Percentiles rank a stretch among this genome's conserved stretches.
phyloP scores from a whole-genome alignment of 2,329 filamentous ascomycete species.

The Fusarium redolens region DNA sequence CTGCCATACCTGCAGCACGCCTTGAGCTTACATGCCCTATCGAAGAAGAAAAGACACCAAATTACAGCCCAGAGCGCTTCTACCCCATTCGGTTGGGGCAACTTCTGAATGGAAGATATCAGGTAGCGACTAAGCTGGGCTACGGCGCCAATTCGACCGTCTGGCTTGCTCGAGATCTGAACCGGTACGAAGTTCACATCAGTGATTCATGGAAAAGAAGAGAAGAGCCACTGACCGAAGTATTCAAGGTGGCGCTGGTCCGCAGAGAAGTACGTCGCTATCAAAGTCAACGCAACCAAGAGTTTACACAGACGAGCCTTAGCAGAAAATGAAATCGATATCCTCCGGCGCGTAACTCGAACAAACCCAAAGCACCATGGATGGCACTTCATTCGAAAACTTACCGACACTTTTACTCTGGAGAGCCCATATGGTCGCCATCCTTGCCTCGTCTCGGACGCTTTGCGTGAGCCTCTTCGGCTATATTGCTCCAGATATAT shows the following conservation, averaged over 20 bases:
- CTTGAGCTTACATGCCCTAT: slow-evolving; percentile 14
- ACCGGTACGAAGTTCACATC: not conserved
- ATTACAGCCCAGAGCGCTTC: slow-evolving; percentile 27
- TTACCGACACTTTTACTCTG: slow-evolving; percentile 26
- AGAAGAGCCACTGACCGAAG: too few species aligned
- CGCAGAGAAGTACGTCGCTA: slow-evolving; percentile 36
- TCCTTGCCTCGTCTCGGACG: slow-evolving; percentile 34
- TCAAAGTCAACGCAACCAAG: slow-evolving; percentile 32
- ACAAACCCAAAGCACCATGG: slow-evolving; percentile 24
- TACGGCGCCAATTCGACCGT: slow-evolving; percentile 39
- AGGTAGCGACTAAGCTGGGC: slow-evolving; percentile 37
- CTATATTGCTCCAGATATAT: slow-evolving; percentile 36
- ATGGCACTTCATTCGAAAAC: slow-evolving; percentile 37
- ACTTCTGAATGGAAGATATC: slow-evolving; percentile 30
- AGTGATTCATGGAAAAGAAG: too few species aligned
- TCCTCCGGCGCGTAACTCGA: slow-evolving; percentile 26
- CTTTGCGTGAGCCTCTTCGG: slow-evolving; percentile 43
- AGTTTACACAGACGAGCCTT: not conserved
- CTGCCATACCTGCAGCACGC: slow-evolving; percentile 14
- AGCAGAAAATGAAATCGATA: slow-evolving; percentile 25
- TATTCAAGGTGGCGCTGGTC: slow-evolving; percentile 15
- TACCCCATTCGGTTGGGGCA: slow-evolving; percentile 30
- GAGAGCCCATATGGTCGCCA: slow-evolving; percentile 13
- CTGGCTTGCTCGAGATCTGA: slow-evolving; percentile 40
- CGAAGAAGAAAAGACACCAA: slow-evolving; percentile 35